Base-by-base conservation (phyloP, 2,329 filamentous ascomycete species). In the Clarireedia hainanense region DNA sequence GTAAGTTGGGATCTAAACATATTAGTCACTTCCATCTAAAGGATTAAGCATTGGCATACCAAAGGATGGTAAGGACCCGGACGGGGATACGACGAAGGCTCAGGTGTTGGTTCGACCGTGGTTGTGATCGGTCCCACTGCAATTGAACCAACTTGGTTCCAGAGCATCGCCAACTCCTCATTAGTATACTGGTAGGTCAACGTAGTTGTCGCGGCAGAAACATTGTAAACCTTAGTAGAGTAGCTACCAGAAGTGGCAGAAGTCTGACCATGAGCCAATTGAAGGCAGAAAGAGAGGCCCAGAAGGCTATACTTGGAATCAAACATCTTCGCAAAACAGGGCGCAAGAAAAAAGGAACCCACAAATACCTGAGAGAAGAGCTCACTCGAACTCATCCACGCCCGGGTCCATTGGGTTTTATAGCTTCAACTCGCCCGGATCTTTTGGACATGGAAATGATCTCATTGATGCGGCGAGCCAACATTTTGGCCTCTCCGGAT, bases 101-200 rank as follows among this genome's bases (percentile, higher is more conserved):
- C 73, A 20, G 74, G 69, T 1, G 73, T 75, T n/a, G 73, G 72
- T 6, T 64, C 58, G 2, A 73, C 71, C 1, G 73, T 75, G 2
- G 68, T 70, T 17, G 72, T 75, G 24, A 75, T 67, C 0, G 72
- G 69, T 2, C 73, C 73, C 6, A 70, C 69, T 26, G 68, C 66
- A 24, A 76, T 67, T 12, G 72, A 71, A 0, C 74, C 74, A 24
- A 76, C 69, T 50, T 74, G 70, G 53, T 74, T 69, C 74, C 74
- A 76, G 9, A 76, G 66, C 40, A 74, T 72, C 3, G 70, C 72
- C 20, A 78, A 67, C 17, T 72, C 72, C 58, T 76, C 72, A 50
- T 76, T 71, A 0, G 74, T 75, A 64, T 75, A 78, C 55, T 75
- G 70, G 37, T 75, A 74, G 4, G 65, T 70, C 43, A 72, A 66